Conservation (phyloP, 164 flowering plant species). For the Dillenia turbinata region DNA sequence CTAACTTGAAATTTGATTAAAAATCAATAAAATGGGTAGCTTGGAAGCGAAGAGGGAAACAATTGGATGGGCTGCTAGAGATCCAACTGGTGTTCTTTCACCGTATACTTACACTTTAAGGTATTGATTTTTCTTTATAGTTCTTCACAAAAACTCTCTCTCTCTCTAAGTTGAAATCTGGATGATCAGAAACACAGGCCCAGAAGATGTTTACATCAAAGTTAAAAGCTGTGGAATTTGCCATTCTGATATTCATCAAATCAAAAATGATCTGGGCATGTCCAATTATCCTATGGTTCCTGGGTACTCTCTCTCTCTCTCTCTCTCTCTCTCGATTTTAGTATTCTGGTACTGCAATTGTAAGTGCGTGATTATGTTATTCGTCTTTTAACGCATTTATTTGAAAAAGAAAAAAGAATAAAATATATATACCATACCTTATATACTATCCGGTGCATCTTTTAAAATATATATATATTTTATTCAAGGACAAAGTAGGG, state of each 20-base stretch:
- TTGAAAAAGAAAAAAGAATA: too few relatives aligned
- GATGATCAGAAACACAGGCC: constrained; percentile 67
- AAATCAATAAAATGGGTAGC: constrained; percentile 36
- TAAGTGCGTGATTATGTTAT: background rate
- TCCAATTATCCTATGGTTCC: constrained; percentile 82
- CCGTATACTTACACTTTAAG: constrained; percentile 61
- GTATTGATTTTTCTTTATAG: constrained; percentile 14
- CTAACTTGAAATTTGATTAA: background rate
- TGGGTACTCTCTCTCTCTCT: constrained; percentile 33
- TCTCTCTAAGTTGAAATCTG: background rate
- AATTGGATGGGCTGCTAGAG: constrained; percentile 66
- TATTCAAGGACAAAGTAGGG: too few relatives aligned
- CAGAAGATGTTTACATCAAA: constrained; percentile 72
- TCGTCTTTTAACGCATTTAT: too few relatives aligned
- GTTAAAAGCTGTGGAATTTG: constrained; percentile 66
- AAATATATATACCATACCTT: too few relatives aligned
- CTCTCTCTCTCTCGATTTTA: background rate
- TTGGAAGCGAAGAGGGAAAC: constrained; percentile 38
- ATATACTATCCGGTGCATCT: too few relatives aligned
- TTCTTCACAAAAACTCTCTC: background rate
- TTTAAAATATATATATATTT: too few relatives aligned
- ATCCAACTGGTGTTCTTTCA: constrained; percentile 58
- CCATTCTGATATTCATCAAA: constrained; percentile 68
- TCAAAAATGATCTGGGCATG: constrained; percentile 70
- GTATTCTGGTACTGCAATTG: background rate